These are phyloP conservation scores for Aethionema arabicum DNA, from an alignment of 345 rosid species.

Conservation along the genomic window DNA sequence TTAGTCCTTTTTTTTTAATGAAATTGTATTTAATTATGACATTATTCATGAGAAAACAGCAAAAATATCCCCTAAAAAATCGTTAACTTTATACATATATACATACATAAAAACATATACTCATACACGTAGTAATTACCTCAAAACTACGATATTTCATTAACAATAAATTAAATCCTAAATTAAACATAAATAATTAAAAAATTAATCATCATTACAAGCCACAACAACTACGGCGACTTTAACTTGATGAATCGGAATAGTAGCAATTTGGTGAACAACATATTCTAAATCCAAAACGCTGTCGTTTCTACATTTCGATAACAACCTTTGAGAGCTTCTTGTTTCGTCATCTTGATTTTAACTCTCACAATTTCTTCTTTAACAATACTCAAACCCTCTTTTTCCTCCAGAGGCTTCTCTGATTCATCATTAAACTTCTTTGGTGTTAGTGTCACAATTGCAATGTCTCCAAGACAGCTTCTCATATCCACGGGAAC, in stretches of 20 bases:
- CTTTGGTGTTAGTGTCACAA: conserved; percentile 25
- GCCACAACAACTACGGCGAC: conserved; percentile 34
- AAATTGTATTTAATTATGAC: conserved; percentile 4
- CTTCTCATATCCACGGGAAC: conserved; percentile 8
- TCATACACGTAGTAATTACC: neutral
- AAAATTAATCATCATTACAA: conserved; percentile 10
- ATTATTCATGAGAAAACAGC: neutral
- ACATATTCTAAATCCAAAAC: conserved; percentile 51
- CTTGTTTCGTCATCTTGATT: conserved; percentile 62
- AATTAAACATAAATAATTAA: neutral
- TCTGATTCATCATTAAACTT: too few relatives aligned
- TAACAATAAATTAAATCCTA: too few relatives aligned
- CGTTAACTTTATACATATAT: conserved; percentile 11
- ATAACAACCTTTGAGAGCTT: conserved; percentile 51
- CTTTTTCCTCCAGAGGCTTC: conserved; percentile 22
- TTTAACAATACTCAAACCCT: conserved; percentile 6
- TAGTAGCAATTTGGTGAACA: conserved; percentile 41
- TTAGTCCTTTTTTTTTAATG: too few relatives aligned
- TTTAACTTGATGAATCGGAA: conserved; percentile 47
- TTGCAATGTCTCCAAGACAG: conserved; percentile 17
- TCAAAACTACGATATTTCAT: conserved; percentile 17
- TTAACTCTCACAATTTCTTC: conserved; percentile 46
- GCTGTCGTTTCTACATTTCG: conserved; percentile 52
- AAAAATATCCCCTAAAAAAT: neutral
- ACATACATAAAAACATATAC: neutral